Conservation (phyloP, 192 early-diverging fungal genomes). For the Coemansia sp. region DNA sequence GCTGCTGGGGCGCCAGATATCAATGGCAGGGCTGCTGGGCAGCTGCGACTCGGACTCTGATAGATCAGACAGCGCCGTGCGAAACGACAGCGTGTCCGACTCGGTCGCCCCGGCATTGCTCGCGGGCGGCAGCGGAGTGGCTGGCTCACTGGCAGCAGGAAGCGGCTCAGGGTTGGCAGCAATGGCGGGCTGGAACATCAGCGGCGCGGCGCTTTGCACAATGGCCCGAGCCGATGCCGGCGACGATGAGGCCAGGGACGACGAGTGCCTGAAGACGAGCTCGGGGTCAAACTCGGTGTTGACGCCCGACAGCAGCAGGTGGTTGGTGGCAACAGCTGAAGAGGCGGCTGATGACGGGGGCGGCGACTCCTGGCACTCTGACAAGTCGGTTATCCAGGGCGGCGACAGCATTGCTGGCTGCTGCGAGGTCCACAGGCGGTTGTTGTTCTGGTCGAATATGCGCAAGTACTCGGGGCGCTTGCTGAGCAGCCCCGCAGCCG, state of each 20-base stretch:
- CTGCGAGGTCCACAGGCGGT: neutral
- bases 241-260: conserved; percentile 1
- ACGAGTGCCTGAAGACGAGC: conserved; percentile 16
- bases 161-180: neutral
- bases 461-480: conserved; percentile 35
- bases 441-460: conserved; percentile 12
- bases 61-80: conserved; percentile 38
- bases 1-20: neutral
- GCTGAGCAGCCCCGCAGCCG: neutral
- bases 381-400: neutral
- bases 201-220: neutral
- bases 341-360: conserved; percentile 2
- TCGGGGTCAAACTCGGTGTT: conserved; percentile 24
- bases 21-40: neutral
- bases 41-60: neutral
- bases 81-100: conserved; percentile 44
- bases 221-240: neutral
- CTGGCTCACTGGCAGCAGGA: neutral
- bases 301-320: conserved; percentile 40
- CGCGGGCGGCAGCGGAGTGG: neutral
- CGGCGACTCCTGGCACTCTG: neutral
- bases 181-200: neutral
- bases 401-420: conserved; percentile 2
- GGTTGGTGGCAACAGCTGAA: conserved; percentile 17
- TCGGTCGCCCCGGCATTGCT: conserved; percentile 3